Base-by-base conservation (phyloP, 2,329 filamentous ascomycete species). In the Rugonectria rugulosa region DNA sequence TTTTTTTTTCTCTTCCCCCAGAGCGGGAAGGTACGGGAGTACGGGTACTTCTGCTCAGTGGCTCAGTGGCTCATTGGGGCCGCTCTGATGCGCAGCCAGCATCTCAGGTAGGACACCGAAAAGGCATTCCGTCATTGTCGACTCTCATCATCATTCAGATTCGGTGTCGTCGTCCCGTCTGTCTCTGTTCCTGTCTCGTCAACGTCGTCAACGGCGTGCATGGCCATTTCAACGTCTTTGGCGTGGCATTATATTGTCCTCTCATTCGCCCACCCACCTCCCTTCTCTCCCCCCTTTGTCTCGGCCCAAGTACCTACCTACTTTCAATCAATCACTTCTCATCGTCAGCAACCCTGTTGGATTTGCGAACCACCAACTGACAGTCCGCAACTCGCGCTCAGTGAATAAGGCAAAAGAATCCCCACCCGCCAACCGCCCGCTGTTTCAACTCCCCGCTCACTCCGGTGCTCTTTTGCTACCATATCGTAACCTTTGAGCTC, bases 401-500 rank as follows among this genome's bases (percentile, higher is more conserved):
- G 6, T 14, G 24, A 40, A 41, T 34, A 42, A 56, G 53, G 53
- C 53, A 56, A 44, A 56, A 9, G 38, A n/a, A 34, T 14, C 46
- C 24, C 53, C 46, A 50, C 53, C 37, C 37, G 19, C 20, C 37
- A n/a, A n/a, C n/a, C 14, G 20, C 19, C 37, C 37, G 23, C 40
- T 27, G 46, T 56, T 56, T 56, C 53, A 56, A 56, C 40, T 56
- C 53, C 41, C 53, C 53, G 49, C 53, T 31, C 36, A 17, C n/a
- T 26, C 29, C 46, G 36, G 19, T 40, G 36, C 53, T 17, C 21
- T 32, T 23, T n/a, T n/a, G n/a, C n/a, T n/a, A n/a, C 21, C 12
- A 32, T 34, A 26, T 26, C 29, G 29, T 32, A 32, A 29, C 29
- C 29, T 32, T 32, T 6, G 12, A 9, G 29, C n/a, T 10, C 12